Conservation (phyloP, 2,329 filamentous ascomycete genomes). For the Penicillium sp. region DNA sequence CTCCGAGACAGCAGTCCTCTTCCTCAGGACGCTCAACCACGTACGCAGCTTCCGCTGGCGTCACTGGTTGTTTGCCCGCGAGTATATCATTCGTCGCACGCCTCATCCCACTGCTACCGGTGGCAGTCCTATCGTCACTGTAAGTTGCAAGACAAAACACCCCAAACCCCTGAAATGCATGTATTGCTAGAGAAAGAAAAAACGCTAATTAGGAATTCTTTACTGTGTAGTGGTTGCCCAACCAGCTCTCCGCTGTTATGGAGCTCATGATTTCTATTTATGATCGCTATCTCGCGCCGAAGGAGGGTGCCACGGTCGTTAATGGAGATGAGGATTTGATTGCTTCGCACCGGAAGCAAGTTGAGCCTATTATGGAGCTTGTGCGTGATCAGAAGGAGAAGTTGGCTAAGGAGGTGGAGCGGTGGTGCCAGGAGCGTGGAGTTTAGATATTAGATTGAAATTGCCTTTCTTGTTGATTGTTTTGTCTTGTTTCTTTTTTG, state of each 20-base stretch:
- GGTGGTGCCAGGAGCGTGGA: slow-evolving; percentile 54
- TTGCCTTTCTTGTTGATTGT: too few relatives aligned
- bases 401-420: slow-evolving; percentile 50
- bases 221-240: slow-evolving; percentile 52
- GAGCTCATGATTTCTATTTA: slow-evolving; percentile 56
- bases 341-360: slow-evolving; percentile 43
- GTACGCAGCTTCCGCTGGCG: slow-evolving; percentile 58
- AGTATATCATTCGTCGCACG: slow-evolving; percentile 56
- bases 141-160: slow-evolving; percentile 30
- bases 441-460: slow-evolving; percentile 33
- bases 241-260: slow-evolving; percentile 57
- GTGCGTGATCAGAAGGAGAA: slow-evolving; percentile 44
- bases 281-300: slow-evolving; percentile 45
- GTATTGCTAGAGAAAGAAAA: background rate
- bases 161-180: background rate
- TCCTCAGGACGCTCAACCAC: slow-evolving; percentile 54
- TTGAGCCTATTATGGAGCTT: slow-evolving; percentile 47
- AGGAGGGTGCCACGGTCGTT: slow-evolving; percentile 31
- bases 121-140: slow-evolving; percentile 56
- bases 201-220: background rate
- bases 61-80: slow-evolving; percentile 56
- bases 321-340: slow-evolving; percentile 29
- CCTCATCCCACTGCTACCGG: slow-evolving; percentile 56
- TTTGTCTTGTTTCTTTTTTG: background rate
- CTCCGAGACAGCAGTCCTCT: slow-evolving; percentile 50